phyloP scores from a whole-genome alignment of 1,284 basidiomycete species.

The Fomitopsis pinicola region DNA sequence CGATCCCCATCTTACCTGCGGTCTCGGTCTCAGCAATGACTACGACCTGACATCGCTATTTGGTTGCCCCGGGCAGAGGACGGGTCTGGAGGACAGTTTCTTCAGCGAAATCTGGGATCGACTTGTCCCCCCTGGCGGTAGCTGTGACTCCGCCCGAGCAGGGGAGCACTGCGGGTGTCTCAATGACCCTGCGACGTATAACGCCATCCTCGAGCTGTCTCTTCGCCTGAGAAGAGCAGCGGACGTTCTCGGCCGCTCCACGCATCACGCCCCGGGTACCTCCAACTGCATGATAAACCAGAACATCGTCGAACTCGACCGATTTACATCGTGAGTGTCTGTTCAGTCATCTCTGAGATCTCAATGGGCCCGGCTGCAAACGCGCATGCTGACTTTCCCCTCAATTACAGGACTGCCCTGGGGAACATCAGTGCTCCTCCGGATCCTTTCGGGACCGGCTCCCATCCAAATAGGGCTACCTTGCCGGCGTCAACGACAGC shows the following conservation, averaged over 20 bases:
- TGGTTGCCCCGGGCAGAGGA: constrained; percentile 15
- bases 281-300: constrained; percentile 46
- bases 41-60: constrained; percentile 24
- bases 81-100: constrained; percentile 16
- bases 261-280: constrained; percentile 42
- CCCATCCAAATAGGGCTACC: constrained; percentile 3
- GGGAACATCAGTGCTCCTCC: constrained; percentile 28
- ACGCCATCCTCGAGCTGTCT: constrained; percentile 56
- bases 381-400: constrained; percentile 9
- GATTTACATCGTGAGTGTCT: constrained; percentile 48
- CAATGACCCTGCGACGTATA: constrained; percentile 47
- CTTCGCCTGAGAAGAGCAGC: constrained; percentile 54
- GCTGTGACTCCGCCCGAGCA: constrained; percentile 6
- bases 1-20: constrained; percentile 8
- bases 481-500: not conserved
- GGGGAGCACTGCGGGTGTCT: constrained; percentile 54
- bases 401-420: constrained; percentile 29
- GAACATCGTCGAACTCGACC: constrained; percentile 52
- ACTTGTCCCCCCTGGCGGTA: constrained; percentile 17
- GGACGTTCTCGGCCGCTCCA: constrained; percentile 47
- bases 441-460: constrained; percentile 12
- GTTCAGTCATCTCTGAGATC: constrained; percentile 6
- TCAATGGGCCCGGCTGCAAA: constrained; percentile 3
- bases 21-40: constrained; percentile 10
- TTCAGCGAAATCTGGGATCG: constrained; percentile 23